Evolutionary conservation across 192 early-diverging fungal species (phyloP), one percentile per base, ranked within the genome.

Genomic region (Coemansia sp.): DNA sequence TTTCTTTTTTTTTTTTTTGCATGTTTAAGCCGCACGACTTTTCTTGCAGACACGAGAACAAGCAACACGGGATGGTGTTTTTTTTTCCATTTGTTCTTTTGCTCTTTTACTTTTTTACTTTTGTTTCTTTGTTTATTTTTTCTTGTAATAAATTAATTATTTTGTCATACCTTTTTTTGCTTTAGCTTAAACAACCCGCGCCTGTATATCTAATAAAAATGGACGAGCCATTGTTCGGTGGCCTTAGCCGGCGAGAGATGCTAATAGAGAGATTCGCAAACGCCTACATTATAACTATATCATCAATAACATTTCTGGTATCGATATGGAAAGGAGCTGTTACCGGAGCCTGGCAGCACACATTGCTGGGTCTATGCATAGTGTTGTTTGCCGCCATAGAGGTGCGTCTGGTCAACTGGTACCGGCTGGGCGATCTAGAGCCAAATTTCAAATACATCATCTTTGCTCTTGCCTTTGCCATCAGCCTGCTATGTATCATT

Each of bases 391-490:
- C 84, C 11, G 58, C 59, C 5, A 69, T 82, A 36, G 66, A 80
- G n/a, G 61, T 76, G 48, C 84, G 73, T 6, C 72, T 85, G 48
- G 64, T 85, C 31, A 71, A 68, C 11, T 85, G 83, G 83, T 85
- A 84, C 61, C 75, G 84, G 30, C 58, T 68, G n/a, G 84, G 84
- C 64, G 84, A 85, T 61, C 69, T 85, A 18, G 84, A 85, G 59
- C 84, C 84, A 0, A 30, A 69, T 11, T 85, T 85, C 55, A 73
- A 74, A 33, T 66, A 48, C 60, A 42, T 84, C 12, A 75, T 85
- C 14, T 38, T 76, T 16, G 55, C 60, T 1, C 63, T 84, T 32
- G 80, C 56, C 40, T 48, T 71, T 16, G 30, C 71, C 36, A 62
- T 85, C 12, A 40, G 61, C 0, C 40, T 85, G 25, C 69, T 84